Base-by-base conservation (phyloP, 495 filamentous ascomycete genomes). In the Melanomma pulvis-pyrius region DNA sequence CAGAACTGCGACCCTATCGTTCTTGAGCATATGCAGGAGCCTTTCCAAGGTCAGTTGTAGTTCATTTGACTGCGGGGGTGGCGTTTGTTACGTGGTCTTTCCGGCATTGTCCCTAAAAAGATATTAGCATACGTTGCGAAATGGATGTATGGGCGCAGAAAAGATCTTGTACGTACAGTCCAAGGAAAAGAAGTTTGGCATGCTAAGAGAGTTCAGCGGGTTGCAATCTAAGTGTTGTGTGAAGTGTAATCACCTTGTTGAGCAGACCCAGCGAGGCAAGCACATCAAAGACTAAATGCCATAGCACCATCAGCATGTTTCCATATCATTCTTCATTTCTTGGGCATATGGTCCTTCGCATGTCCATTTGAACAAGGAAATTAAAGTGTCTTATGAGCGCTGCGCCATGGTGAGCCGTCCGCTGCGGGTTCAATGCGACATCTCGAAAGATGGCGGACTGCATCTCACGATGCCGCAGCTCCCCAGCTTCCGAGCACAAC, bases 21-120 rank as follows among this genome's bases (percentile, higher is more conserved):
- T 74, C 90, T 97, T 97, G n/a, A 96, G 77, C 92, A 94, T 93
- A 77, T 93, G 90, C 69, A 94, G 79, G 58, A 93, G 79, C 32
- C 52, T 29, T 24, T 56, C 52, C 6, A 22, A 30, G 28, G 28
- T 56, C 52, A 32, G 39, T 15, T 44, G 8, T 44, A 15, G 17
- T 17, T 44, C n/a, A 3, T 11, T 11, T 12, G 8, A 6, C 39
- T 44, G n/a, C 4, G 32, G 39, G 39, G 39, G 39, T 44, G 17
- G 17, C 17, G 39, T 44, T 17, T n/a, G 17, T 44, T 44, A 44
- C 39, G 94, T 98, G 21, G 96, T 98, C 83, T 98, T 97, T 77
- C 93, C 94, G 51, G 94, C 94, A 84, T 97, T 97, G 79, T 98
- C 94, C 13, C 39, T 44, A 15, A 7, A 17, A 7, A 6, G 39